phyloP scores from a whole-genome alignment of 495 filamentous ascomycete genomes.

The Massariosphaeria phaeospora region DNA sequence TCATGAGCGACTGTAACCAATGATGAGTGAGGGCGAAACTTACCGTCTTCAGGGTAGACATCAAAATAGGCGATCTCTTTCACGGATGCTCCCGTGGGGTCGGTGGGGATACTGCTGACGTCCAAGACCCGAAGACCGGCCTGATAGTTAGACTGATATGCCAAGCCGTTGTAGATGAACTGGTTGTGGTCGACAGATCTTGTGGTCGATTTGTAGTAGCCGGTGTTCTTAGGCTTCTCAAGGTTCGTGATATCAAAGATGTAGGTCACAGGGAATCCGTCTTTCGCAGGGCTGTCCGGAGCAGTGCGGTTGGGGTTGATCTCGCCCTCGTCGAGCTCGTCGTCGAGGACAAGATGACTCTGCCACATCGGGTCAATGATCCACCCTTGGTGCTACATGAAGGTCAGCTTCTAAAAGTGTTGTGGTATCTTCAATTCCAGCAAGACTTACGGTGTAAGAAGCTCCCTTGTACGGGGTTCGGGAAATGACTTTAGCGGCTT shows the following conservation, averaged over 20 bases:
- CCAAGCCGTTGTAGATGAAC: slow-evolving; percentile 50
- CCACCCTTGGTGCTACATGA: slow-evolving; percentile 54
- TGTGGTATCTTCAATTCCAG: not conserved
- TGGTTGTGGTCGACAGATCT: slow-evolving; percentile 59
- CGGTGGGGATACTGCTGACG: slow-evolving; percentile 47
- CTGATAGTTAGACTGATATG: slow-evolving; percentile 57
- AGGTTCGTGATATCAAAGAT: slow-evolving; percentile 36
- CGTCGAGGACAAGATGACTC: slow-evolving; percentile 54
- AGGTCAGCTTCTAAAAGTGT: not conserved
- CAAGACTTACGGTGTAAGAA: slow-evolving; percentile 43
- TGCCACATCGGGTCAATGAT: slow-evolving; percentile 50
- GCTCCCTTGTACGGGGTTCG: slow-evolving; percentile 53
- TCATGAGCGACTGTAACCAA: no score
- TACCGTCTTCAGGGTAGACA: slow-evolving; percentile 56
- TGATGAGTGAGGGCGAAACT: no score
- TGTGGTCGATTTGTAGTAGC: slow-evolving; percentile 47
- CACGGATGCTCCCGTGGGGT: slow-evolving; percentile 50
- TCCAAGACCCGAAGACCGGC: slow-evolving; percentile 54
- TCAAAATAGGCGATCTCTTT: slow-evolving; percentile 55
- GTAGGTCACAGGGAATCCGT: slow-evolving; percentile 32
- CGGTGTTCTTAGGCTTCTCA: slow-evolving; percentile 44
- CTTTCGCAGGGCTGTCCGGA: slow-evolving; percentile 31
- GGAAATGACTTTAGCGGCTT: slow-evolving; percentile 44
- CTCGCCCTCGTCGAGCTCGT: slow-evolving; percentile 56
- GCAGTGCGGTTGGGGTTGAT: slow-evolving; percentile 5